These are phyloP conservation scores for Forsythia viridissima DNA, from an alignment of 257 asterid species.

Conservation along the genomic window DNA sequence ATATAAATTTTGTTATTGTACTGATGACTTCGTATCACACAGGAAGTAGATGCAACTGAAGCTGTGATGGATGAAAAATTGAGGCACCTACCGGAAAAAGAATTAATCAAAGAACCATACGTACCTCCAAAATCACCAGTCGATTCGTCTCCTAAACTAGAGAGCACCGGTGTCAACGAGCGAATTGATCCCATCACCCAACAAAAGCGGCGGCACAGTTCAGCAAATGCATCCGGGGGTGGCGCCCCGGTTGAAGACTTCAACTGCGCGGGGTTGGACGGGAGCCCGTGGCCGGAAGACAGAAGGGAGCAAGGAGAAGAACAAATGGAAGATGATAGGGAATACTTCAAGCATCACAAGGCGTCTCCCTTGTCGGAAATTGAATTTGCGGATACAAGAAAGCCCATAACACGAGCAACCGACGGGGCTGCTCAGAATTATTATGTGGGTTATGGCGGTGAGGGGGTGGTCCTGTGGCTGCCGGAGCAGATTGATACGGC, in stretches of 20 bases:
- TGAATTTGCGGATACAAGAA: conserved; percentile 62
- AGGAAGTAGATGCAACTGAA: conserved; percentile 46
- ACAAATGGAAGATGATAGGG: conserved; percentile 46
- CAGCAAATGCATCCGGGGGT: no score
- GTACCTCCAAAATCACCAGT: conserved; percentile 40
- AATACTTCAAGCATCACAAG: conserved; percentile 57
- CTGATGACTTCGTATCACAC: background rate
- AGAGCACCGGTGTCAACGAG: conserved; percentile 46
- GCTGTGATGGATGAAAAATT: conserved; percentile 36
- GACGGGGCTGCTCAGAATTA: conserved; percentile 39
- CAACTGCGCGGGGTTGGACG: conserved; percentile 53
- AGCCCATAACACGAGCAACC: conserved; percentile 59
- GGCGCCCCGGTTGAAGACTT: conserved; percentile 18
- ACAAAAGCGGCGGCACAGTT: conserved; percentile 43
- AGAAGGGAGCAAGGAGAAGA: conserved; percentile 30
- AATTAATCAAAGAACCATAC: conserved; percentile 31
- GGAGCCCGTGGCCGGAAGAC: conserved; percentile 62
- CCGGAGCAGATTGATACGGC: conserved; percentile 86
- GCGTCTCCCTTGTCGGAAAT: conserved; percentile 80
- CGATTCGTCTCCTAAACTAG: conserved; percentile 41
- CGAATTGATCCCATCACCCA: conserved; percentile 46
- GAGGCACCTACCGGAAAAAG: conserved; percentile 27
- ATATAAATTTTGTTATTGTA: background rate
- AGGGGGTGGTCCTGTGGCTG: conserved; percentile 44
- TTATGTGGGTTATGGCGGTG: conserved; percentile 23